Conservation (phyloP, 257 asterid genomes). For the Solanum arcanum region DNA sequence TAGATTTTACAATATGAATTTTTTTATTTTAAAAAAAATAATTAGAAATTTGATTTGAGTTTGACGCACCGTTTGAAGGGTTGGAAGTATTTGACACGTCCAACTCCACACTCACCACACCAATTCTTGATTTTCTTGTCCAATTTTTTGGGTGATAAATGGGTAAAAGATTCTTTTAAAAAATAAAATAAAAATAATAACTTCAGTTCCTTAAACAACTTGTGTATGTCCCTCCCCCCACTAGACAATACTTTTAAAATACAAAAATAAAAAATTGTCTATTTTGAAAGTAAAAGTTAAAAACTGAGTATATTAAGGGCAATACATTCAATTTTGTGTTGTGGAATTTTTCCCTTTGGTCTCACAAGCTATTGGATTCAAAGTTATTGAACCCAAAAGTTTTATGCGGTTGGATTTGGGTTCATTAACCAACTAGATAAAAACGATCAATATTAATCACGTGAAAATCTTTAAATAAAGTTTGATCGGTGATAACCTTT, state of each 20-base stretch:
- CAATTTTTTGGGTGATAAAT: background rate
- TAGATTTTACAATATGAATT: background rate
- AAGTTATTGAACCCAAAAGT: background rate
- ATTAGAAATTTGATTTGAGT: background rate
- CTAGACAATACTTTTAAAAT: background rate
- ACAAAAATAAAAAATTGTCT: background rate
- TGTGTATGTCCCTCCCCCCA: background rate
- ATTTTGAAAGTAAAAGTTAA: background rate
- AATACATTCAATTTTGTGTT: background rate
- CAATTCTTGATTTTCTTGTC: background rate
- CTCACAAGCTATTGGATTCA: too few species aligned
- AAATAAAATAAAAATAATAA: too few species aligned
- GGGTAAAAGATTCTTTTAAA: background rate
- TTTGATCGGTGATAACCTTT: background rate
- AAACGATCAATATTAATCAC: too few species aligned
- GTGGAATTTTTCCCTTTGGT: background rate
- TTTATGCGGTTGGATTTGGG: background rate
- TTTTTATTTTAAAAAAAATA: background rate
- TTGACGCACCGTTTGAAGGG: background rate
- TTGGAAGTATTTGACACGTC: slow-evolving; percentile 3
- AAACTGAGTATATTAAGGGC: background rate
- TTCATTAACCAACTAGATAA: background rate
- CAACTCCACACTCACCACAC: background rate
- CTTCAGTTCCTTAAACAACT: background rate
- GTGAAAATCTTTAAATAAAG: fast-evolving